These are phyloP conservation scores for Schoenoplectus triqueter DNA, from an alignment of 202 grass and related monocot genomes.

Conservation along the genomic window DNA sequence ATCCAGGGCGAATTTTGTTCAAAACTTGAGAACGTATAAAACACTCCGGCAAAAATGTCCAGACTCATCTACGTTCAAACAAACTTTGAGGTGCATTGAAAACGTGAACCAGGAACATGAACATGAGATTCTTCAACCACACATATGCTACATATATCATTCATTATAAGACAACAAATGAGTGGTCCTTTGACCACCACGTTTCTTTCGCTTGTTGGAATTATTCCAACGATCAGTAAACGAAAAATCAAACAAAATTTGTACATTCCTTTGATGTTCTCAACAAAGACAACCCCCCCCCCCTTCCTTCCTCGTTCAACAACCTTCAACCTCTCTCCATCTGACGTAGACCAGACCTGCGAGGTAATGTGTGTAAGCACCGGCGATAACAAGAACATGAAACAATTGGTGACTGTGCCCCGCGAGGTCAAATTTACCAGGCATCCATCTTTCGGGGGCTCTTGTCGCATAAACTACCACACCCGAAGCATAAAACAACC, in stretches of 20 bases:
- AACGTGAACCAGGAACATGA: conserved; percentile 4
- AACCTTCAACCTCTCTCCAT: conserved; percentile 74
- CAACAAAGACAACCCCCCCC: background rate
- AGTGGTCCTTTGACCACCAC: conserved; percentile 22
- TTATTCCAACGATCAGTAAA: background rate
- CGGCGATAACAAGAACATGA: conserved; percentile 78
- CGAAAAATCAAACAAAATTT: conserved; percentile 32
- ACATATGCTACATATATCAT: background rate
- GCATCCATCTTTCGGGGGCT: conserved; percentile 83
- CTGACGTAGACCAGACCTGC: conserved; percentile 67
- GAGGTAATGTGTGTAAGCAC: conserved; percentile 75
- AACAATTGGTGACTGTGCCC: conserved; percentile 92
- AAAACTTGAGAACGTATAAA: conserved; percentile 1
- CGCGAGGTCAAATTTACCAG: conserved; percentile 72
- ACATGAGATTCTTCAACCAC: background rate
- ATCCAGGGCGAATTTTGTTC: background rate
- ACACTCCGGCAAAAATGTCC: background rate
- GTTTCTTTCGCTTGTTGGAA: background rate
- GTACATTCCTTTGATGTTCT: conserved; percentile 32
- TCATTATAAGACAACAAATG: background rate
- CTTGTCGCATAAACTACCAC: conserved; percentile 67
- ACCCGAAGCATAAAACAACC: conserved; percentile 54
- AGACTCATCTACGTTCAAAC: background rate
- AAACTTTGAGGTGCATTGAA: background rate
- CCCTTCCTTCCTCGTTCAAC: conserved; percentile 21